phyloP scores from a whole-genome alignment of 2,329 filamentous ascomycete species.

The Arthrobotrys musiformis region DNA sequence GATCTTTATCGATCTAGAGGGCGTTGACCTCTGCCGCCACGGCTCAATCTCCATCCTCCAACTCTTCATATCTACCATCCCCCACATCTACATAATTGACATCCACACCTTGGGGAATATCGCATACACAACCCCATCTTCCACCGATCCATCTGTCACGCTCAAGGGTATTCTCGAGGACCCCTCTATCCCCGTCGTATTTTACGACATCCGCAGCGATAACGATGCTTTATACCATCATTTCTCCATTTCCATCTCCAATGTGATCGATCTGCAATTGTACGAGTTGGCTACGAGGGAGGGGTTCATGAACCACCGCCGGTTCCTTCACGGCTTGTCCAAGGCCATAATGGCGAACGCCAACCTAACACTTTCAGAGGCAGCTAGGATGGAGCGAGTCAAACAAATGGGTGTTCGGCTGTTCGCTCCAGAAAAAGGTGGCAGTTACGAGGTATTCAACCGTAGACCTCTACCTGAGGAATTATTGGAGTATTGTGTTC shows the following conservation, averaged over 20 bases:
- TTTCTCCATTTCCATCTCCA: not conserved
- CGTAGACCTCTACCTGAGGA: constrained; percentile 63
- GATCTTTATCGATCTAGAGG: constrained; percentile 10
- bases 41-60: constrained; percentile 1
- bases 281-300: not conserved
- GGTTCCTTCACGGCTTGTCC: not conserved
- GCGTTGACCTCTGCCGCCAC: not conserved
- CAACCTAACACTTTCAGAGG: constrained; percentile 5
- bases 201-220: not conserved
- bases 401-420: constrained; percentile 62
- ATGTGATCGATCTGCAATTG: constrained; percentile 7
- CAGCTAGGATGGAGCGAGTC: constrained; percentile 58
- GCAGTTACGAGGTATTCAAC: constrained; percentile 66
- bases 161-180: not conserved
- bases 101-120: not conserved
- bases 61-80: not conserved
- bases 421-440: constrained; percentile 64
- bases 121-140: not conserved
- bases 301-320: not conserved
- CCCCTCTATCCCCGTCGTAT: not conserved
- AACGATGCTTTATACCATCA: constrained; percentile 8
- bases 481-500: constrained; percentile 65
- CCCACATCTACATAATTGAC: not conserved
- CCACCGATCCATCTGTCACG: not conserved
- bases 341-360: not conserved